Evolutionary conservation across 225 moss, liverwort and hornwort species (phyloP), one percentile per base, ranked within the genome.

Genomic region (Thuidium tamariscinum): DNA sequence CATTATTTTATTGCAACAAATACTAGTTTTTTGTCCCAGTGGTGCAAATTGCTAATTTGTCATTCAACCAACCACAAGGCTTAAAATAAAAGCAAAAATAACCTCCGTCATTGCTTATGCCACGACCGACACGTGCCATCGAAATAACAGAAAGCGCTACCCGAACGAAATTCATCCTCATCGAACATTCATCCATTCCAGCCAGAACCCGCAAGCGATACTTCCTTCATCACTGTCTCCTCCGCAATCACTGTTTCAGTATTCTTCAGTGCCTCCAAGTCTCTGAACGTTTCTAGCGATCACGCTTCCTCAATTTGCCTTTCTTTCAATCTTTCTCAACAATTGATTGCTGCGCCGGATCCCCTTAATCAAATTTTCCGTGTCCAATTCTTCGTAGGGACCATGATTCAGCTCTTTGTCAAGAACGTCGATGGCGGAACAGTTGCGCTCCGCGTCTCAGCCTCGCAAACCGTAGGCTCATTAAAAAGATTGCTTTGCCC

Each of bases 341-440:
- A 14, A 7, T 16, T 29, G 75, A 52, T 30, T 64, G 22, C 30
- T 39, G 52, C 46, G 16, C 30, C 52, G 20, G 51, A 2, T 16
- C 4, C 14, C 7, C 2, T 14, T 22, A 22, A 3, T 30, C 16
- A 7, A 5, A 21, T 27, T 62, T 37, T 26, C 5, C 4, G 10
- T 75, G 7, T 29, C 29, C 14, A 29, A 49, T 74, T 52, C 0
- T 2, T 25, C 6, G 7, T 2, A 21, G 63, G 14, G 13, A 88
- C 39, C 48, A 91, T 81, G 88, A 94, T 96, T 79, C 97, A 96
- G 90, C 64, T 97, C 7, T 93, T 97, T 56, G 90, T 97, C 75
- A 82, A 37, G 55, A 92, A 62, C 18, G 74, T 87, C 36, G 89
- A 92, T 87, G 95, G 94, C 61, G 83, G 92, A 48, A 92, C 93